Percentiles rank a stretch among this genome's conserved stretches.
phyloP scores from a whole-genome alignment of 768 basidiomycete genomes.

The Trametes villosa region DNA sequence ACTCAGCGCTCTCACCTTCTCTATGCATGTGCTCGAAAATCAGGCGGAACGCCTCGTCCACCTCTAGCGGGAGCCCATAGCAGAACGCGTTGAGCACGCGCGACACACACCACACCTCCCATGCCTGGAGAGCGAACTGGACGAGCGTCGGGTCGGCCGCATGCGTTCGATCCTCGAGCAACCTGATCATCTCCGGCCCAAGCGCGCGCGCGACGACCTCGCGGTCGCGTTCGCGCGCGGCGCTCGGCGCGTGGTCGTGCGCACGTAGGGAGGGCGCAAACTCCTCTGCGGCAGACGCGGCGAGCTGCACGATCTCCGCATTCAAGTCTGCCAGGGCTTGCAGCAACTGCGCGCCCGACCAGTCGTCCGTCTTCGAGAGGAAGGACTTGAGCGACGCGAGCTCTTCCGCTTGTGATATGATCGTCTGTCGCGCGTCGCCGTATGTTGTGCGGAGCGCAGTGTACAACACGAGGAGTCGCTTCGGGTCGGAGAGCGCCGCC shows the following conservation, averaged over 20 bases:
- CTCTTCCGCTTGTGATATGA: constrained; percentile 37
- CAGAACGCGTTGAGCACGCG: constrained; percentile 39
- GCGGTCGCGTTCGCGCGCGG: constrained; percentile 30
- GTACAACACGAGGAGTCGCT: constrained; percentile 27
- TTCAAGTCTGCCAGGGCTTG: constrained; percentile 41
- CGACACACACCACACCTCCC: constrained; percentile 39
- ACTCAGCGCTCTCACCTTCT: constrained; percentile 28
- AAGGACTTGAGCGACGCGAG: constrained; percentile 38
- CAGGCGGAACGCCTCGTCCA: constrained; percentile 33
- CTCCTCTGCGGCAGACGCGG: constrained; percentile 39
- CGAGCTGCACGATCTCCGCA: constrained; percentile 40
- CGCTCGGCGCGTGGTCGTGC: constrained; percentile 22
- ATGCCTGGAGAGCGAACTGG: constrained; percentile 43
- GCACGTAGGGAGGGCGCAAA: constrained; percentile 30
- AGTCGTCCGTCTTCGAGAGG: constrained; percentile 41
- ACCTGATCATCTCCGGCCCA: constrained; percentile 34
- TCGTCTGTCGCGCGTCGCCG: constrained; percentile 27
- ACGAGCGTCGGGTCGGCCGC: constrained; percentile 39
- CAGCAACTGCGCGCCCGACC: constrained; percentile 39
- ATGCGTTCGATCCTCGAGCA: constrained; percentile 35
- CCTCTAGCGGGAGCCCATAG: constrained; percentile 35
- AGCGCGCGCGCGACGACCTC: constrained; percentile 35
- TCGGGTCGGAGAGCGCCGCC: constrained; percentile 23
- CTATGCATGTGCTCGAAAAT: constrained; percentile 39
- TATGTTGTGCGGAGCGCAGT: constrained; percentile 32